Percentiles rank a stretch among this genome's conserved stretches.
Evolutionary conservation across 192 early-diverging fungal genomes (phyloP).

Genomic region (Irineochytrium annulatum): DNA sequence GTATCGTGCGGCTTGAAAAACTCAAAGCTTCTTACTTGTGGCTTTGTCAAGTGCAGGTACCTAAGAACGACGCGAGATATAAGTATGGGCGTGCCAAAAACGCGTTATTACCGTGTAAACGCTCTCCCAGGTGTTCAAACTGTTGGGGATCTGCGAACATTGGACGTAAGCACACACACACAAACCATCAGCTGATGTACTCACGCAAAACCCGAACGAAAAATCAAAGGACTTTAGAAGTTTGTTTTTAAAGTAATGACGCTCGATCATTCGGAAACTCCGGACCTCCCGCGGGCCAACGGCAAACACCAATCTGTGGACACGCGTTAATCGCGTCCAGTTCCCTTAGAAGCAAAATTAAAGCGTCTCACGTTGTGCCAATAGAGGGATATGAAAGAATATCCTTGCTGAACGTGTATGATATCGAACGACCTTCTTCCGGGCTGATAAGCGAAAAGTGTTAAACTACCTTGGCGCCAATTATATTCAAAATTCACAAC

Average conservation of each 20-base stretch:
- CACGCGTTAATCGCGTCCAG: too few relatives aligned
- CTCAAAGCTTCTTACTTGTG: slow-evolving; percentile 18
- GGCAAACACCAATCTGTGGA: slow-evolving; percentile 45
- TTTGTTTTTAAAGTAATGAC: slow-evolving; percentile 34
- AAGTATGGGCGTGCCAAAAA: not conserved
- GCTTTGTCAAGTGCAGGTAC: slow-evolving; percentile 23
- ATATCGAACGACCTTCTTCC: not conserved
- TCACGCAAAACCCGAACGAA: slow-evolving; percentile 52
- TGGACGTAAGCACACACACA: not conserved
- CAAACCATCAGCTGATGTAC: not conserved
- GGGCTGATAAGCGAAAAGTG: slow-evolving; percentile 31
- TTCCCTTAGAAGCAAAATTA: not conserved
- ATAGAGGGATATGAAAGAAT: not conserved
- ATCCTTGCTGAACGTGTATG: slow-evolving; percentile 1
- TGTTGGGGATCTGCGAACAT: slow-evolving; percentile 41
- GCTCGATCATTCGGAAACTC: slow-evolving; percentile 50
- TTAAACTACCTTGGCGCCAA: slow-evolving; percentile 26
- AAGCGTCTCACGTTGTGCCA: not conserved
- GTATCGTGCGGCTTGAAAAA: slow-evolving; percentile 2
- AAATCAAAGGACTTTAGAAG: slow-evolving; percentile 56
- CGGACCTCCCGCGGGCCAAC: slow-evolving; percentile 39
- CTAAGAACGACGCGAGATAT: not conserved
- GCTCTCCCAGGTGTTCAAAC: slow-evolving; percentile 51
- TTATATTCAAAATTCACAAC: slow-evolving; percentile 15
- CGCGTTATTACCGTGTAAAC: slow-evolving; percentile 39